Evolutionary conservation across 73 alveolate species (phyloP).

Genomic region (Tetrahymena borealis): DNA sequence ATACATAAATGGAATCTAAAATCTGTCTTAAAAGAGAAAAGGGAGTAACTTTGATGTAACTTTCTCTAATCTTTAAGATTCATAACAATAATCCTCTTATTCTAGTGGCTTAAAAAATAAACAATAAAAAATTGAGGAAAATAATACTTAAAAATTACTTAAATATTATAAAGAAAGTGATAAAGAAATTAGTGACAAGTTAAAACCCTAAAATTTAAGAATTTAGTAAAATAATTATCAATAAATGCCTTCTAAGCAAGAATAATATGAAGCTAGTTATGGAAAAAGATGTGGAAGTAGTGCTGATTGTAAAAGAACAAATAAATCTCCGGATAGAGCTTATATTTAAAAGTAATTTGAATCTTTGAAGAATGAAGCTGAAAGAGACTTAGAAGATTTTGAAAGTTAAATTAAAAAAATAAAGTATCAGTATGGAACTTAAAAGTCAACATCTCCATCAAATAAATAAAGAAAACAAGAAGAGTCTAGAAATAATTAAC

Average conservation of each 20-base stretch:
- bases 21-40: background rate
- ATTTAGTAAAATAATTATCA: background rate
- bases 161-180: background rate
- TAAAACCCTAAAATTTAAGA: background rate
- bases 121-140: background rate
- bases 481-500: too few relatives aligned
- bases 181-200: background rate
- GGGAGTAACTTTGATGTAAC: background rate
- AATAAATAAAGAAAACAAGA: background rate
- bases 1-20: background rate
- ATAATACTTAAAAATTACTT: background rate
- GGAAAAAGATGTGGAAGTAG: background rate
- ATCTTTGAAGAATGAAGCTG: background rate
- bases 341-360: background rate
- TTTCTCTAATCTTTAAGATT: background rate
- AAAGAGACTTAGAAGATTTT: background rate
- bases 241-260: background rate
- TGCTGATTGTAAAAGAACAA: background rate
- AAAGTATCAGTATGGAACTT: background rate
- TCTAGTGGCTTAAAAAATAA: background rate
- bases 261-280: background rate
- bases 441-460: background rate
- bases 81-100: background rate
- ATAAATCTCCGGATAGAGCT: background rate
- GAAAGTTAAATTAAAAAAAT: background rate